Evolutionary conservation across 768 basidiomycete genomes (phyloP), one percentile per base, ranked within the genome.

Genomic region (Cubamyces lactineus): DNA sequence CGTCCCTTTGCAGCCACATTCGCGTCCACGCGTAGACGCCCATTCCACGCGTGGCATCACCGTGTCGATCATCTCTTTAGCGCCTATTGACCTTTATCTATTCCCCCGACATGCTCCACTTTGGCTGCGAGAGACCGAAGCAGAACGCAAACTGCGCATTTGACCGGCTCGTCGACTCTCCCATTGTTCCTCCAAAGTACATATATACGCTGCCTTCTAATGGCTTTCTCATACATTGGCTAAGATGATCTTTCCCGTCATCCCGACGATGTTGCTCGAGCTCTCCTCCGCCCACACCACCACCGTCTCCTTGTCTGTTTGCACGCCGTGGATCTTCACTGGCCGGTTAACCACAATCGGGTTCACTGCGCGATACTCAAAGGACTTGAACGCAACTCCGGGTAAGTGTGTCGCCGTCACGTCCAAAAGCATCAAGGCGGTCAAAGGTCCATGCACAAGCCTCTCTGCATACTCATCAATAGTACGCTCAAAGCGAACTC

Each of bases 361-460:
- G 62, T 87, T 88, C 42, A 81, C 80, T 5, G 91, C 91, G 40
- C 87, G 81, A 69, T 92, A 92, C 62, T 85, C 84, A 66, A 91
- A 92, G 5, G 75, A 64, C 47, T 72, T 76, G 57, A 92, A 67
- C 23, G 74, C 70, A 13, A 75, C 71, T 2, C 76, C 72, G 0
- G 87, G 85, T 49, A 82, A 75, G 50, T 85, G 72, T 66, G 85
- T 77, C 7, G 75, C 72, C 38, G 83, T 76, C 0, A 81, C 74
- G 68, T 94, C 92, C 39, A 94, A 76, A 5, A 94, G 77, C 83
- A 94, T 86, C 54, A 91, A 77, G 0, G 92, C 91, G 2, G 88
- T 93, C 45, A 94, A 75, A 42, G 92, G 92, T 0, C 90, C 92
- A 69, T 94, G 92, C 12, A 94, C 89, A n/a, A 94, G 81, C 12